Base-by-base conservation (phyloP, 1,284 basidiomycete genomes). In the Rhodofomes roseus region DNA sequence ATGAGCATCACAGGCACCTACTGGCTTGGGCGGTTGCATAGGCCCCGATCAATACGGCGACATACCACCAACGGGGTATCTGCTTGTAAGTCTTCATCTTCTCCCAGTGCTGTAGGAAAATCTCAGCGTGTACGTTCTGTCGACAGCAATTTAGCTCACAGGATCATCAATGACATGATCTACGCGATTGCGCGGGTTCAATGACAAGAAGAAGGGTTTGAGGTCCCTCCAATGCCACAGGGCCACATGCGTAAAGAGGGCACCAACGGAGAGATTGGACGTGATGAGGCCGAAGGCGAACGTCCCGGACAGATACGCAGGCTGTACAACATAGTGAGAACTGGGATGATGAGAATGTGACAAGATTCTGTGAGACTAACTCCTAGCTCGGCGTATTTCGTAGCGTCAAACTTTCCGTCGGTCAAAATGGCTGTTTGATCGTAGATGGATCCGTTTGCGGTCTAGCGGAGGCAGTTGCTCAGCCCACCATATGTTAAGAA, bases 61-160 rank as follows among this genome's bases (percentile, higher is more conserved):
- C 66, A 70, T 84, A 88, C 83, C 85, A 52, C 50, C 50, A 52
- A n/a, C 50, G 50, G 8, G 50, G 50, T 20, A 52, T 52, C 34
- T 52, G 81, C 44, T 74, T 73, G 71, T 86, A 86, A 7, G 76
- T 68, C 72, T 83, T 81, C 82, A 86, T 85, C 71, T 84, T 82
- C 59, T 76, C 73, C 25, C 77, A 74, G 67, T 83, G 81, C 59
- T 60, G 55, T 29, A 37, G 6, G 25, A 18, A 36, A 48, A 48
- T 1, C 6, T 8, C 18, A 50, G n/a, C 4, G 20, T 22, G 4
- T n/a, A 6, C 16, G 4, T 39, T n/a, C n/a, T n/a, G n/a, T n/a
- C n/a, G n/a, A n/a, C n/a, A n/a, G n/a, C n/a, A 39, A 22, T 54
- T 36, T 1, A 41, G 34, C 65, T 31, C 53, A 65, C 65, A 37